Evolutionary conservation across 441 rosid genomes (phyloP), one percentile per base, ranked within the genome.

Genomic region (Arabidopsis lyrata): DNA sequence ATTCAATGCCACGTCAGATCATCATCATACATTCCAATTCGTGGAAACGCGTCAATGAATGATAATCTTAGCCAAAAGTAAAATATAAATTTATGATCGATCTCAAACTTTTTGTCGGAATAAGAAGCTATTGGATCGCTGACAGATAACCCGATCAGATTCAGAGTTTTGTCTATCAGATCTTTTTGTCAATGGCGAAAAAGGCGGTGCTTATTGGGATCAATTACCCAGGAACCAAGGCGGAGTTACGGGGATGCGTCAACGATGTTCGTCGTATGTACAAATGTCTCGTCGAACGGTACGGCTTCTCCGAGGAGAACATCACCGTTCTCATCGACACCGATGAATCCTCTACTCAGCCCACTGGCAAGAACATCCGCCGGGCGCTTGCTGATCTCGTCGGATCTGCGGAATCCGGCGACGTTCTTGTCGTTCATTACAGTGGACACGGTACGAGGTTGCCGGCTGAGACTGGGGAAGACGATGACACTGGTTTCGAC

Each of bases 401-500:
- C 27, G 50, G 72, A 34, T 92, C 97, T 1, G 97, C 93, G 0
- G 66, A 80, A 61, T 74, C 87, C 0, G 90, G 88, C 2, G 97
- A 95, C 32, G 47, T 82, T 31, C 85, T 92, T 20, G 91, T 92
- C 70, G 94, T 92, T 12, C 97, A 95, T 71, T 95, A 89, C 84
- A 95, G 97, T 72, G 99, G 99, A 15, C 97, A 92, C 50, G 97
- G 97, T 44, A 90, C 97, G 10, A 87, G 98, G 82, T 86, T 94
- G 18, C 98, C 98, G 0, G 95, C 98, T n/a, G 97, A 94, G 88
- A 87, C 97, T 4, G 98, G 97, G 6, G 98, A 94, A 75, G 92
- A 91, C 16, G 98, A 91, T 80, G 98, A 94, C 58, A 94, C 98
- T 67, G 97, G 98, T 22, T 93, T 75, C 62, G 98, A 91, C 50